Evolutionary conservation across 805 yeast genomes (phyloP), one percentile per base, ranked within the genome.

Genomic region (Pichia gijzeniarum): DNA sequence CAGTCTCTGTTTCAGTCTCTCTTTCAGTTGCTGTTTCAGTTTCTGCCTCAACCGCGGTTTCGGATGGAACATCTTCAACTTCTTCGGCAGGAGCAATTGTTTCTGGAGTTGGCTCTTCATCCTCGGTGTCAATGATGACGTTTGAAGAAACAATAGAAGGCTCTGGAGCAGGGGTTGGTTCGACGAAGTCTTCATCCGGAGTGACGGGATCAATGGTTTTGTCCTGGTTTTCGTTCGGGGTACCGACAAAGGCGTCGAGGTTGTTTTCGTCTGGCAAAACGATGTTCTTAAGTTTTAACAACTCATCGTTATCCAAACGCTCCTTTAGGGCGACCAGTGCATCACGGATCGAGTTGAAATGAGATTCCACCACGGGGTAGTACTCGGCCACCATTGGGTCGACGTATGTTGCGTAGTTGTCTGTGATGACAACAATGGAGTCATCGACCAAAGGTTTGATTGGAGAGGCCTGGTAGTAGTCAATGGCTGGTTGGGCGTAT

Each of bases 371-470:
- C 31, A 48, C 25, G 12, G 53, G 44, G n/a, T 41, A 40, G n/a
- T 46, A 47, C 43, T 42, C 33, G 31, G 57, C 54, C 30, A 57
- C 59, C 31, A 47, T 49, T 2, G 48, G 50, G 35, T 49, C 56
- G 12, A 49, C 52, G 38, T 45, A 45, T 19, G 35, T 34, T 5
- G 10, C 21, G 38, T 59, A 60, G 10, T 41, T 25, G 4, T 35
- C 39, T 12, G 25, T 12, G 2, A 45, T 17, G 22, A 41, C 33
- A 0, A 34, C 42, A n/a, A 41, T 31, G 2, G 50, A 52, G 1
- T 44, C 18, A 9, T 57, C 61, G 13, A 58, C 58, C 20, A 45
- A 35, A 7, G 58, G 56, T 45, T 57, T 56, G 21, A 59, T 19
- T n/a, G 59, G 52, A 5, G 62, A 57, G 5, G 33, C 33, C 8